Percentiles rank a stretch among this genome's conserved stretches.
These are phyloP conservation scores for Meredithiella fracta DNA, from an alignment of 2,329 filamentous ascomycete genomes.

Conservation along the genomic window DNA sequence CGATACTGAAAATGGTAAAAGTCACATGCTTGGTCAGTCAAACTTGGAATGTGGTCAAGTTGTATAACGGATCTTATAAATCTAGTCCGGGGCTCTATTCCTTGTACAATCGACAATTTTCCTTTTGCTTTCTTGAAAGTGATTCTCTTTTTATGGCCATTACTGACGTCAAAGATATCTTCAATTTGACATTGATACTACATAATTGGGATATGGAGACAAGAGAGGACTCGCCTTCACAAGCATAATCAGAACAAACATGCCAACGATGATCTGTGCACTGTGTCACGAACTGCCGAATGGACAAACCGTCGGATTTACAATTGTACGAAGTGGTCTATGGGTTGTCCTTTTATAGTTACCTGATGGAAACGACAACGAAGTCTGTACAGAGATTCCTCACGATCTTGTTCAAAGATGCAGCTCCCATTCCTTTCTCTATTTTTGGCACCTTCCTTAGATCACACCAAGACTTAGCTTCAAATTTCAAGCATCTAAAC, in stretches of 20 bases:
- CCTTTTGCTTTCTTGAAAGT: background rate
- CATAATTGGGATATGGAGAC: background rate
- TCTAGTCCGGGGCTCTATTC: slow-evolving; percentile 15
- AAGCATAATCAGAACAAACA: slow-evolving; percentile 2
- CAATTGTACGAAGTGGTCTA: too few species aligned
- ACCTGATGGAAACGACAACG: too few species aligned
- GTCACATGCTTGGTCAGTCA: background rate
- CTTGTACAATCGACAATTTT: slow-evolving; percentile 4
- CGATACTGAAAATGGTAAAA: background rate
- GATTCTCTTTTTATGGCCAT: background rate
- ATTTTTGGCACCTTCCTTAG: too few species aligned
- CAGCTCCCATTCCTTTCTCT: too few species aligned
- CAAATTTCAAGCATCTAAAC: too few species aligned
- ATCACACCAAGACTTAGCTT: too few species aligned
- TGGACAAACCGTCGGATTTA: background rate
- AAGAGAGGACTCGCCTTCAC: background rate
- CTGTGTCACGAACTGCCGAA: background rate
- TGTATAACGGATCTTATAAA: slow-evolving; percentile 11
- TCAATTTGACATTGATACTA: background rate
- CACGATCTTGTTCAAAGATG: too few species aligned
- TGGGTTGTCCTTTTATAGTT: too few species aligned
- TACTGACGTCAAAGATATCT: too few species aligned
- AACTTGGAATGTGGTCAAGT: slow-evolving; percentile 8
- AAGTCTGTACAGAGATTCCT: too few species aligned
- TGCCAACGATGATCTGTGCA: background rate